Conservation (phyloP, 2,329 filamentous ascomycete genomes). For the Raffaelea arxii region DNA sequence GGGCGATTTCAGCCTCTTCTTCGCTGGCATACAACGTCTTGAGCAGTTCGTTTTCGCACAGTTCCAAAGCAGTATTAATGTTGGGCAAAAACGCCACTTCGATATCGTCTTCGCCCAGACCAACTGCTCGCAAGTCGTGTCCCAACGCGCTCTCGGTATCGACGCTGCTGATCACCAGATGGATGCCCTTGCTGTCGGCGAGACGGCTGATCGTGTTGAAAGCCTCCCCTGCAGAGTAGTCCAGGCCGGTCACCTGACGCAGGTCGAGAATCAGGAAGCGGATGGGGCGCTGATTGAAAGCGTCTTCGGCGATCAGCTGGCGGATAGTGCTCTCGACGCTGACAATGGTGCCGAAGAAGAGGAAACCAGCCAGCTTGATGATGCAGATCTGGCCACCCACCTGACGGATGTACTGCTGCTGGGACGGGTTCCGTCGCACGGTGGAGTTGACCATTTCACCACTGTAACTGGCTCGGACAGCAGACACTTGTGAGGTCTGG, state of each 20-base stretch:
- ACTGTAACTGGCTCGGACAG: slow-evolving; percentile 82
- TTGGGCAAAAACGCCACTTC: slow-evolving; percentile 76
- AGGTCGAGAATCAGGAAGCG: slow-evolving; percentile 86
- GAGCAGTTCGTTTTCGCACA: slow-evolving; percentile 88
- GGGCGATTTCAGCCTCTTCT: slow-evolving; percentile 25
- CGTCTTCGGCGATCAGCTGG: slow-evolving; percentile 69
- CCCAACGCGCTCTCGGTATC: slow-evolving; percentile 68
- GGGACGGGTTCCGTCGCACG: slow-evolving; percentile 80
- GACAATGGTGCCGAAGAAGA: slow-evolving; percentile 98
- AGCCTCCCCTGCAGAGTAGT: slow-evolving; percentile 92
- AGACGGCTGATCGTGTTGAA: slow-evolving; percentile 89
- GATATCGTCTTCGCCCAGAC: slow-evolving; percentile 62
- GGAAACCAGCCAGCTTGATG: slow-evolving; percentile 82
- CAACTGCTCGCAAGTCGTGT: slow-evolving; percentile 70
- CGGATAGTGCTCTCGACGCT: slow-evolving; percentile 86
- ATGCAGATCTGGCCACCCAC: slow-evolving; percentile 84
- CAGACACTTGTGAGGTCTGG: slow-evolving; percentile 81
- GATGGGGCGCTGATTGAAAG: slow-evolving; percentile 69
- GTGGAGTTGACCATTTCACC: slow-evolving; percentile 86
- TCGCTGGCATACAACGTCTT: slow-evolving; percentile 67
- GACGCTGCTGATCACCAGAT: slow-evolving; percentile 75
- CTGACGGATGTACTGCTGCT: slow-evolving; percentile 75
- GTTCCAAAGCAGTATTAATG: slow-evolving; percentile 86
- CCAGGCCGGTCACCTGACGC: slow-evolving; percentile 79
- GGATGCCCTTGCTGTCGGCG: slow-evolving; percentile 65